Conservation (phyloP, 129 eudicot species). For the Lonicera japonica region DNA sequence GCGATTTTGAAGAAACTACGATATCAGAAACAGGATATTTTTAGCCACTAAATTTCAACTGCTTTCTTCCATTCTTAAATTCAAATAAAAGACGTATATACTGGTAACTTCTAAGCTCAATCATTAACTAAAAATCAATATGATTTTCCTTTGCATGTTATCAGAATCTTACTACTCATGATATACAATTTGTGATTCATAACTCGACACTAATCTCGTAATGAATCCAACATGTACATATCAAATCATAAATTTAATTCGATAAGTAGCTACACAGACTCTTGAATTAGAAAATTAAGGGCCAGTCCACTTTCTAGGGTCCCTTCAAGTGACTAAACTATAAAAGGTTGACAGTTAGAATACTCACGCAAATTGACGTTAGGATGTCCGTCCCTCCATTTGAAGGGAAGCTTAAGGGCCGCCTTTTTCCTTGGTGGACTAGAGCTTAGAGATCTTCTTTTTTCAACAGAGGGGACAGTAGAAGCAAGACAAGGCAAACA, state of each 20-base stretch:
- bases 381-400: constrained; percentile 73
- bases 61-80: neutral
- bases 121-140: neutral
- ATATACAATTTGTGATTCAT: no score
- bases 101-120: neutral
- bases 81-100: neutral
- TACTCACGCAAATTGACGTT: constrained; percentile 43
- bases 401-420: constrained; percentile 56
- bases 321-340: constrained; percentile 5
- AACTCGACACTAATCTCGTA: no score
- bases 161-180: neutral
- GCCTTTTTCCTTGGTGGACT: constrained; percentile 71
- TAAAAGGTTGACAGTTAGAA: neutral
- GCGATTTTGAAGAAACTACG: constrained; percentile 68
- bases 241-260: no score
- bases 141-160: neutral
- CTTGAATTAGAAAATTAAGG: no score
- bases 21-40: constrained; percentile 13
- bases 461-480: constrained; percentile 57
- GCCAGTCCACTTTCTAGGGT: no score
- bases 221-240: no score
- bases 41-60: neutral
- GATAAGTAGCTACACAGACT: no score
- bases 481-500: constrained; percentile 87
- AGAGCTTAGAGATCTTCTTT: constrained; percentile 54